Percentiles rank a stretch among this genome's conserved stretches.
phyloP scores from a whole-genome alignment of 176 grass and related monocot genomes.

The Avena insularis region DNA sequence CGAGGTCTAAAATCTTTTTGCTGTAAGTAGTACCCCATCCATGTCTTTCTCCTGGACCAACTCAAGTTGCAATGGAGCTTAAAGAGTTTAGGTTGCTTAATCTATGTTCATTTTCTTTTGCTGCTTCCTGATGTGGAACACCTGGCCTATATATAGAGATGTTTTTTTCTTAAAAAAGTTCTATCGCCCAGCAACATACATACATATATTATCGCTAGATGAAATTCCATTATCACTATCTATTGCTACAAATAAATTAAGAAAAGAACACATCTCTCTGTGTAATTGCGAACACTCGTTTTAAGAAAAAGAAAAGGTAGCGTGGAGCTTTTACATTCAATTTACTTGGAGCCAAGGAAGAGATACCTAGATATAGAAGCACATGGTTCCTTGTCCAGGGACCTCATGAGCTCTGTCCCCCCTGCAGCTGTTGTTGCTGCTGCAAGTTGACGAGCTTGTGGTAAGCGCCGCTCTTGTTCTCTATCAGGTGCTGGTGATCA shows the following conservation, averaged over 20 bases:
- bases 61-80: slow-evolving; percentile 2
- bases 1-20: background rate
- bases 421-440: slow-evolving; percentile 59
- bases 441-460: slow-evolving; percentile 89
- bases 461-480: slow-evolving; percentile 80
- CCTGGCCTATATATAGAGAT: slow-evolving; percentile 23
- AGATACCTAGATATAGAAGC: background rate
- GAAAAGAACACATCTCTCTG: slow-evolving; percentile 19
- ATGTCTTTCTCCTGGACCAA: background rate
- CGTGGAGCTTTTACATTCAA: slow-evolving; percentile 6
- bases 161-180: background rate
- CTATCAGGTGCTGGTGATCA: slow-evolving; percentile 61
- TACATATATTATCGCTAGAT: background rate
- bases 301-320: slow-evolving; percentile 36
- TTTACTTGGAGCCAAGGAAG: slow-evolving; percentile 17
- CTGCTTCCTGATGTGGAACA: slow-evolving; percentile 24
- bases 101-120: background rate
- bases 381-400: background rate
- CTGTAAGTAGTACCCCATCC: slow-evolving; percentile 37
- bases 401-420: slow-evolving; percentile 28
- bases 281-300: slow-evolving; percentile 29
- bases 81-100: slow-evolving; percentile 11
- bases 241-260: slow-evolving; percentile 35
- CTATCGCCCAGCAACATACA: background rate
- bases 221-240: background rate